Conservation (phyloP, 2,329 filamentous ascomycete genomes). For the Phyllachora maydis region DNA sequence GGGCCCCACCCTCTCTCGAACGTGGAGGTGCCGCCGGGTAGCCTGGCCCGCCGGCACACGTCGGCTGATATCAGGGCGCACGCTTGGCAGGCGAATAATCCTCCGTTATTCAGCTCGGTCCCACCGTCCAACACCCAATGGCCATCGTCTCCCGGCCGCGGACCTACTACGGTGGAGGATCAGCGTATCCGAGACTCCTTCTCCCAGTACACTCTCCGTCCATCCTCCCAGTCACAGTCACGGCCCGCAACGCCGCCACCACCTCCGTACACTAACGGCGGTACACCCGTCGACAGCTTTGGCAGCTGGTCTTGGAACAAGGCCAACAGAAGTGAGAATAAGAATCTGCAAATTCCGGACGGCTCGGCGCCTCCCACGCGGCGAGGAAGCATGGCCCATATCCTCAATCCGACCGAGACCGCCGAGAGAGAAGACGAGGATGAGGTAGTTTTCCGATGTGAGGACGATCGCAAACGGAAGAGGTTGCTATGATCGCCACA, state of each 20-base stretch:
- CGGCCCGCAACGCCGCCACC: conserved; percentile 32
- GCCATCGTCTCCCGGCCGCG: conserved; percentile 31
- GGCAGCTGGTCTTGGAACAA: conserved; percentile 36
- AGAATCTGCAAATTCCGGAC: conserved; percentile 28
- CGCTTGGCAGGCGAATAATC: conserved; percentile 45
- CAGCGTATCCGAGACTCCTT: conserved; percentile 35
- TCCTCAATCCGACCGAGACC: conserved; percentile 37
- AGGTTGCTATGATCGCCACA: conserved; percentile 23
- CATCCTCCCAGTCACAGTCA: conserved; percentile 24
- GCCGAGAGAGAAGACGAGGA: conserved; percentile 34
- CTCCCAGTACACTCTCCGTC: conserved; percentile 29
- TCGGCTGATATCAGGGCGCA: conserved; percentile 88
- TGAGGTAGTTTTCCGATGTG: conserved; percentile 24
- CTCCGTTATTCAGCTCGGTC: conserved; percentile 47
- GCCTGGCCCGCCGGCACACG: conserved; percentile 68
- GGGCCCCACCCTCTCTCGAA: conserved; percentile 21
- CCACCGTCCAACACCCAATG: conserved; percentile 26
- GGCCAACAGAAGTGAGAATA: conserved; percentile 23
- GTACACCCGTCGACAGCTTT: conserved; percentile 19
- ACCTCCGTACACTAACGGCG: conserved; percentile 23
- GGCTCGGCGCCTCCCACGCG: conserved; percentile 34
- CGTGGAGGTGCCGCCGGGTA: conserved; percentile 42
- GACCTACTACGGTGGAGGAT: conserved; percentile 25
- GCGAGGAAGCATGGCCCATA: conserved; percentile 40
- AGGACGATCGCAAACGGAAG: conserved; percentile 42